Evolutionary conservation across 345 rosid species (phyloP), one percentile per base, ranked within the genome.

Genomic region (Heritiera fomes): DNA sequence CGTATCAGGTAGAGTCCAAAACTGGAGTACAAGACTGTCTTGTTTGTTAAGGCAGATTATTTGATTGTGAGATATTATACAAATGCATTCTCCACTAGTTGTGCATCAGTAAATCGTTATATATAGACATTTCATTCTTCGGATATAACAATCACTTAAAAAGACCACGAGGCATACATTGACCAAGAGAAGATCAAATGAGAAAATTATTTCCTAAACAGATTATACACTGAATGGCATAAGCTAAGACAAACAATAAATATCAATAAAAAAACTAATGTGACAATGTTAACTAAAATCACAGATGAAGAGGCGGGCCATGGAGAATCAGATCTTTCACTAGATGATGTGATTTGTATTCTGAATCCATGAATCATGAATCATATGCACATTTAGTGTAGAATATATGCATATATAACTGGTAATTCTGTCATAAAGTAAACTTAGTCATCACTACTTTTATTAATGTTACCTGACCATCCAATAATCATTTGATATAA

Each of bases 21-120:
- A 32, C 34, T 20, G 5, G 1, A 59, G 34, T 52, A 50, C 28
- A 50, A 71, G 75, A 50, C 61, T 50, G 61, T 32, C 61, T 71
- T 52, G 15, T 50, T 71, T 55, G 20, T 71, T 52, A 52, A 52
- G 75, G 75, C 46, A 52, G 61, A 71, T 50, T 71, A 49, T 71
- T 70, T 49, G 74, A 70, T 49, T 70, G 74, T 14, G 59, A 49
- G 74, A 70, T 71, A 50, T 30, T 71, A 15, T 17, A 71, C 41
- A 71, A 71, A 71, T 32, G 61, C 28, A 71, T 52, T 52, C 15
- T 71, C 61, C 23, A 15, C 14, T 32, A 71, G 8, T 52, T 71
- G 45, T 52, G 56, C 45, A 71, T 71, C 60, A 50, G 50, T 68
- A 45, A 45, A 45, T 69, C 55, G 4, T 23, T 61, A 20, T 30